Percentiles rank a stretch among this genome's conserved stretches.
phyloP scores from a whole-genome alignment of 2,329 filamentous ascomycete genomes.

The Rhynchosporium secalis region DNA sequence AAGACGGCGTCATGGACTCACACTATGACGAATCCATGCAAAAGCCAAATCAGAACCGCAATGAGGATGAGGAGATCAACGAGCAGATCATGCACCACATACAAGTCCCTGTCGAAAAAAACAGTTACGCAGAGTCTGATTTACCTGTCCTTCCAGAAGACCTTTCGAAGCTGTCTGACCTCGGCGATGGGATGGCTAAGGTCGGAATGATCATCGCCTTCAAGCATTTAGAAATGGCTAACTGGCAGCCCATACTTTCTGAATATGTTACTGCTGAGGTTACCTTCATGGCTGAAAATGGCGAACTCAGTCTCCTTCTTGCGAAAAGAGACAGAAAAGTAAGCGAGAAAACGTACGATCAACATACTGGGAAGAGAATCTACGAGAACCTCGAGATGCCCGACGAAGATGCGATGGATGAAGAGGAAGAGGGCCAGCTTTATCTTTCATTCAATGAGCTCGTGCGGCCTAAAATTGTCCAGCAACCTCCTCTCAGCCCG shows the following conservation, averaged over 20 bases:
- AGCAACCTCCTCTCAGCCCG: conserved; percentile 38
- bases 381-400: conserved; percentile 80
- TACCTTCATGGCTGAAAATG: conserved; percentile 54
- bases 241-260: conserved; percentile 65
- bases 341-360: conserved; percentile 61
- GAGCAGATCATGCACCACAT: conserved; percentile 34
- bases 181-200: conserved; percentile 51
- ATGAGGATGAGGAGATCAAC: conserved; percentile 42
- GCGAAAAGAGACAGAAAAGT: conserved; percentile 66
- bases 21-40: conserved; percentile 32
- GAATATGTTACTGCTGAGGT: conserved; percentile 66
- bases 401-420: conserved; percentile 56
- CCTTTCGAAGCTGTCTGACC: conserved; percentile 50
- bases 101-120: conserved; percentile 32
- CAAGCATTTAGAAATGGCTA: conserved; percentile 61
- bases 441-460: conserved; percentile 62
- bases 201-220: conserved; percentile 68
- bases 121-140: conserved; percentile 57
- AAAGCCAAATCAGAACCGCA: conserved; percentile 14
- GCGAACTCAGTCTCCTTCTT: conserved; percentile 60
- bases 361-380: conserved; percentile 66
- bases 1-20: conserved; percentile 33
- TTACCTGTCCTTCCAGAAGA: conserved; percentile 63
- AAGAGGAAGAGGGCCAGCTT: conserved; percentile 59
- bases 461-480: conserved; percentile 66